phyloP scores from a whole-genome alignment of 306 rosid genomes.

The Inga leiocalycina region DNA sequence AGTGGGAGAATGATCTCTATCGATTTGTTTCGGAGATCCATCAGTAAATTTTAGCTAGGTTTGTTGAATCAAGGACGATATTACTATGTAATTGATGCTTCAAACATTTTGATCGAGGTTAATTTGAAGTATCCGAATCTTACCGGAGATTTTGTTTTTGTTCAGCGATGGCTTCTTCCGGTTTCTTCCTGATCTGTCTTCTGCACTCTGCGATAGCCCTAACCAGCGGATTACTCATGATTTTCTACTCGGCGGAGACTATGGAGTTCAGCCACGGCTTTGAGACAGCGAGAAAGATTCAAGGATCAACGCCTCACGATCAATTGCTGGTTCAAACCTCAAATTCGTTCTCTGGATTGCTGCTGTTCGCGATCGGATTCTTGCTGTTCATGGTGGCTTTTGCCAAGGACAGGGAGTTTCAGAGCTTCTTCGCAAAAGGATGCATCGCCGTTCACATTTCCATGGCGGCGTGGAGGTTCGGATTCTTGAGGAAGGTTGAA shows the following conservation, averaged over 20 bases:
- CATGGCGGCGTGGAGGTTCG: conserved; percentile 85
- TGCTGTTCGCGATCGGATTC: conserved; percentile 71
- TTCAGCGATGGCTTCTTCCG: conserved; percentile 54
- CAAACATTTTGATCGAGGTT: background rate
- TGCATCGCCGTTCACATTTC: conserved; percentile 80
- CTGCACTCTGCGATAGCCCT: conserved; percentile 81
- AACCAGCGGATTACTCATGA: conserved; percentile 74
- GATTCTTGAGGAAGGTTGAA: conserved; percentile 62
- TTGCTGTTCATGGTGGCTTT: conserved; percentile 81
- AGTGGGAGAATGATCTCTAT: background rate
- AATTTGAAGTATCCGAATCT: background rate
- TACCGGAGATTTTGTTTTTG: background rate
- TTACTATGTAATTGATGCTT: background rate
- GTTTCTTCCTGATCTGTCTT: conserved; percentile 64
- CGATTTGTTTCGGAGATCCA: background rate
- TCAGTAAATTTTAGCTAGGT: background rate
- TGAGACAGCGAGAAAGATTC: conserved; percentile 74
- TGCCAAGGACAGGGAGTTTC: conserved; percentile 83
- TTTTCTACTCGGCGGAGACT: conserved; percentile 68
- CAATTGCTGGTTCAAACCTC: conserved; percentile 75
- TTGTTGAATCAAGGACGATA: background rate
- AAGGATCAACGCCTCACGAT: conserved; percentile 88
- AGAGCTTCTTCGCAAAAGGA: conserved; percentile 88
- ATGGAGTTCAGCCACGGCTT: conserved; percentile 70
- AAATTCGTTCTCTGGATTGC: conserved; percentile 84